Base-by-base conservation (phyloP, 148 eudicot genomes). In the Selenicereus undatus region DNA sequence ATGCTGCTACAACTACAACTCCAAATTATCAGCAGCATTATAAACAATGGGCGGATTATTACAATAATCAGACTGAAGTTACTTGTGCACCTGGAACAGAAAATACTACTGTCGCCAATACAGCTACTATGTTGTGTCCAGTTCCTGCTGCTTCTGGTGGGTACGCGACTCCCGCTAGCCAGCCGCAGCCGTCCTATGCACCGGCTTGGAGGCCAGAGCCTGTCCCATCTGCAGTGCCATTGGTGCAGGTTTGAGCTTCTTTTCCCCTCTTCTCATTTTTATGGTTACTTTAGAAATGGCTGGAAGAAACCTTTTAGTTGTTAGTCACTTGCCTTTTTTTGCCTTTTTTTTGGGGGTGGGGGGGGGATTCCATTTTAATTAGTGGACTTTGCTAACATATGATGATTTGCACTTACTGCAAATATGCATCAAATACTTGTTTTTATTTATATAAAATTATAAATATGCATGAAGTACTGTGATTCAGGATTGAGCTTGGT, bases 1-100 rank as follows among this genome's bases (percentile, higher is more conserved):
- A 82, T 80, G 90, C 85, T 76, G 81, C 85, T 81, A 79, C 94
- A 71, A 73, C 89, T 83, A 86, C 82, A 27, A 87, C 88, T 80
- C 90, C 82, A n/a, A 88, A 88, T 78, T 92, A 93, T 87, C 95
- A 91, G 86, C 97, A 88, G 74, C 91, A 91, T 24, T 89, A 91
- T 86, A 91, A 90, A 86, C 99, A 92, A 79, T 96, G 99, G 99
- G 87, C 94, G n/a, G 99, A 93, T 76, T 96, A 93, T 87, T 93
- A 96, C 85, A 91, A 87, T 81, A 93, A 88, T 83, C 97, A 92
- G 85, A 89, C 93, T 11, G 99, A 96, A 81, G 98, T 92, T 81
- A 90, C 90, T 62, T 96, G 99, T 91, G 98, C 99, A 83, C 99
- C 99, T 80, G 99, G 99, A 76, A 96, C 99, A 21, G 99, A 96